Base-by-base conservation (phyloP, 1,284 basidiomycete genomes). In the Cystobasidium pallidum region DNA sequence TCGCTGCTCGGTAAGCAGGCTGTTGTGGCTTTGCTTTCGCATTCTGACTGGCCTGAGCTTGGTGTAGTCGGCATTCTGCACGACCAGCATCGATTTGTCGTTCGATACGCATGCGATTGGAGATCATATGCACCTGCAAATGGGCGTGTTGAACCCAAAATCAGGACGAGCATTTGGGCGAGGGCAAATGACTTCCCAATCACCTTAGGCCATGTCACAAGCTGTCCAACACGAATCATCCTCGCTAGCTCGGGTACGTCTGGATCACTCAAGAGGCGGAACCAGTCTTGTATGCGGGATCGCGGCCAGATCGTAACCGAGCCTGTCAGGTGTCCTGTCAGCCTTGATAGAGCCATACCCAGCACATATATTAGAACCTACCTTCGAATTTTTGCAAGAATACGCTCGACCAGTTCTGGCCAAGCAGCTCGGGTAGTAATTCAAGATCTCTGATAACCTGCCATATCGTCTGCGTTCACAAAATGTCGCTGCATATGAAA, bases 121-220 rank as follows among this genome's bases (percentile, higher is more conserved):
- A 87, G 66, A 95, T 91, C 86, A 97, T 95, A 77, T 92, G 91
- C 13, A 94, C 82, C 91, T 93, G 75, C 21, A 19, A 45, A 17
- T 19, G 15, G 3, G 57, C 2, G 8, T 21, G 6, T 49, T 39
- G 57, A 52, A 15, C 4, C 0, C 11, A 15, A 11, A 39, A 39
- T 39, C 36, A 39, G 13, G 6, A 39, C 36, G 13, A 7, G 36
- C 36, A 7, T 13, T 39, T n/a, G 7, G 2, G 19, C 2, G 4
- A 11, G 21, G 8, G n/a, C 17, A 41, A 3, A n/a, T n/a, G 39
- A 49, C 51, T 66, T 61, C n/a, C 17, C n/a, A 75, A 82, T 67
- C 76, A 94, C 90, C 83, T 94, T 94, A 0, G 94, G 94, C 92
- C 92, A 97, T 24, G 94, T 89, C n/a, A 92, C 93, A n/a, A 87